phyloP scores from a whole-genome alignment of 768 basidiomycete species.

The Tricholoma terreum region DNA sequence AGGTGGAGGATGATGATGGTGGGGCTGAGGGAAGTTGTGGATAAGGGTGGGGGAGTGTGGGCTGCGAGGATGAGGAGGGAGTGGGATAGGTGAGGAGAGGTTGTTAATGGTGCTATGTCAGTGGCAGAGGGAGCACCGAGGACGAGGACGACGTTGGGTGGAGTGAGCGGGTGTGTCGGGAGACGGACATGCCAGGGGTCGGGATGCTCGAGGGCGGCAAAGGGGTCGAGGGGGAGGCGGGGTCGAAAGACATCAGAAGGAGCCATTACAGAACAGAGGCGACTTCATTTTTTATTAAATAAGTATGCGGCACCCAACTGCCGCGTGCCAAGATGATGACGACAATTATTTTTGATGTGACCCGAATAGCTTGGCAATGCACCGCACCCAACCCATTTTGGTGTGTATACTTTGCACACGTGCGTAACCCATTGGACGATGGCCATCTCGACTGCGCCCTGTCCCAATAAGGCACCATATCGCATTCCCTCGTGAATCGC shows the following conservation, averaged over 20 bases:
- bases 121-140: constrained; percentile 35
- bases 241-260: constrained; percentile 32
- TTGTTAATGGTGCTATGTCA: constrained; percentile 35
- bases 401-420: too few relatives aligned
- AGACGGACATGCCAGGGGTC: constrained; percentile 23
- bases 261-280: too few relatives aligned
- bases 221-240: constrained; percentile 35
- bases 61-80: constrained; percentile 42
- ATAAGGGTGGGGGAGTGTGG: constrained; percentile 31
- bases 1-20: constrained; percentile 34
- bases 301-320: too few relatives aligned
- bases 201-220: constrained; percentile 20
- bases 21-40: constrained; percentile 21
- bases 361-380: too few relatives aligned
- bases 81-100: constrained; percentile 29
- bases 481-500: too few relatives aligned
- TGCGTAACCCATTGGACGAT: too few relatives aligned
- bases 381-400: too few relatives aligned
- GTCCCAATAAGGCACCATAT: too few relatives aligned
- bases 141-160: constrained; percentile 33
- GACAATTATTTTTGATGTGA: too few relatives aligned
- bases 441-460: too few relatives aligned
- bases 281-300: too few relatives aligned
- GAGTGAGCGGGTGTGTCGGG: constrained; percentile 12
- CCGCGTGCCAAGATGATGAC: too few relatives aligned